Base-by-base conservation (phyloP, 169 alveolate genomes). In the Cryptosporidium meleagridis region DNA sequence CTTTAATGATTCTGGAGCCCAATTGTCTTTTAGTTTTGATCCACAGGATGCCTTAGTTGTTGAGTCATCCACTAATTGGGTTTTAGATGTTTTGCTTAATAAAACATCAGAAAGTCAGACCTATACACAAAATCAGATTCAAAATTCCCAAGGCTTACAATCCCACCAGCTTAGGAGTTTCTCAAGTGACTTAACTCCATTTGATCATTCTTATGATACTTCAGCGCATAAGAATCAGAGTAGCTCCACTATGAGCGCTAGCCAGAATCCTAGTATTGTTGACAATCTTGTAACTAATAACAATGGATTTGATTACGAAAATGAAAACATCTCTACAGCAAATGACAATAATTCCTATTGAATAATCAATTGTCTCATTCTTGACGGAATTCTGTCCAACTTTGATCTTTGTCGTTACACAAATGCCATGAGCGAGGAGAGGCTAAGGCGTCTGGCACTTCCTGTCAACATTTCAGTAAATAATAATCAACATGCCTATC, bases 61-160 rank as follows among this genome's bases (percentile, higher is more conserved):
- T 23, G 89, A 80, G 52, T 80, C 89, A 7, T 80, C 89, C 18
- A 80, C 89, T 8, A 80, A 80, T 45, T 80, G 89, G 89, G 89
- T 80, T 59, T 51, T 80, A 26, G 75, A 80, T 29, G 65, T 80
- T 16, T 51, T 80, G n/a, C 68, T 80, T 5, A 80, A 80, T 37
- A 80, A 80, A 26, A 14, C 72, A 29, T 65, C 72, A 21, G 72
- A 65, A 8, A 8, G 31, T 39, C 72, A 65, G 48, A 23, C 23
- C 70, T 62, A 10, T 33, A 62, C 37, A 44, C 70, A 62, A 1
- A 62, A n/a, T 14, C 37, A 8, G 45, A 62, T 26, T 29, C 70
- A 62, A 18, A 65, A 14, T 29, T 5, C 72, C 16, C 72, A 37
- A 52, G 8, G 6, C 10, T n/a, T 33, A 9, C 14, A n/a, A 12